Percentiles rank a stretch among this genome's conserved stretches.
Evolutionary conservation across 192 early-diverging fungal genomes (phyloP).

Genomic region (Backusella tarrabulga): DNA sequence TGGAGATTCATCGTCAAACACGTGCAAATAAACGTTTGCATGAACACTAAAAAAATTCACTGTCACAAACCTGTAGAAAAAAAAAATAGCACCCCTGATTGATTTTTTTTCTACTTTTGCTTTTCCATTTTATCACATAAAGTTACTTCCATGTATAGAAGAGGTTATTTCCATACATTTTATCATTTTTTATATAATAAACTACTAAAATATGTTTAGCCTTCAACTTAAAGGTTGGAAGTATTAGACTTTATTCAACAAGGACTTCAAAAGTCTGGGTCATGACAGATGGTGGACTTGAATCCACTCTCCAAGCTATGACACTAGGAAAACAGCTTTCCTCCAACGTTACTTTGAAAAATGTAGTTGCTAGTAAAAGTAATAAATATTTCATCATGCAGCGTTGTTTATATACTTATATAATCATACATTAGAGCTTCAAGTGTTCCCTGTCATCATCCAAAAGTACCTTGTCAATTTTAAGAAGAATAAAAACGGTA

Average conservation of each 20-base stretch:
- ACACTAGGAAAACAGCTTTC: slow-evolving; percentile 19
- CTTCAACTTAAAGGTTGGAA: background rate
- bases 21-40: background rate
- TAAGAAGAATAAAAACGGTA: slow-evolving; percentile 1
- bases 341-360: background rate
- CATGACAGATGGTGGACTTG: slow-evolving; percentile 23
- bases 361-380: slow-evolving; percentile 20
- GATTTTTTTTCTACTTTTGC: background rate
- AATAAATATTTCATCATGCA: background rate
- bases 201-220: background rate
- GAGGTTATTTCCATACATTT: background rate
- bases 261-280: slow-evolving; percentile 14
- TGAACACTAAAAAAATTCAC: background rate
- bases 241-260: background rate
- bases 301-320: slow-evolving; percentile 7
- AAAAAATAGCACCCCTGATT: background rate
- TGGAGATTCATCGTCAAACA: background rate
- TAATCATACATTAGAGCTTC: slow-evolving; percentile 8
- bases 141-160: slow-evolving; percentile 1
- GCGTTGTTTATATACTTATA: background rate
- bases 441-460: slow-evolving; percentile 23
- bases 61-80: background rate
- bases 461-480: slow-evolving; percentile 19
- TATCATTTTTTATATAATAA: background rate
- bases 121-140: background rate